These are phyloP conservation scores for Panaeolus papilionaceus DNA, from an alignment of 768 basidiomycete genomes.

Conservation along the genomic window DNA sequence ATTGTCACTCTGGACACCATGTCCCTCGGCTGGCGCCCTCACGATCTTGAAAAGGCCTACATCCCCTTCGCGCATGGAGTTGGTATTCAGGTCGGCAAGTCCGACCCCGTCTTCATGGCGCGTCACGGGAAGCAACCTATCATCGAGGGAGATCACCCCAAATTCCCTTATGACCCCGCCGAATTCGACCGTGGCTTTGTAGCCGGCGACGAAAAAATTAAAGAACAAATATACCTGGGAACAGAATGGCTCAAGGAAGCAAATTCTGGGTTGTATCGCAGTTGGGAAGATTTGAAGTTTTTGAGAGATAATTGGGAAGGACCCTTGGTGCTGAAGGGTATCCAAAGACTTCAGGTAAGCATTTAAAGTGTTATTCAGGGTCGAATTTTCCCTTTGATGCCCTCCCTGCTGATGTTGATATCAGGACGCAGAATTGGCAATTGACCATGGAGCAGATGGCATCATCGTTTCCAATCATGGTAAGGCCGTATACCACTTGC, in stretches of 20 bases:
- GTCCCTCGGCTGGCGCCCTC: constrained; percentile 76
- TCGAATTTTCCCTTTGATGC: not conserved
- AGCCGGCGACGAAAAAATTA: constrained; percentile 55
- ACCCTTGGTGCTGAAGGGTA: constrained; percentile 78
- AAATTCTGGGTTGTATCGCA: constrained; percentile 65
- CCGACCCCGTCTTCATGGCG: constrained; percentile 83
- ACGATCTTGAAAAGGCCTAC: constrained; percentile 69
- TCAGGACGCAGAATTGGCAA: constrained; percentile 72
- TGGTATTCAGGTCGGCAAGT: constrained; percentile 69
- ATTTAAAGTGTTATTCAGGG: not conserved
- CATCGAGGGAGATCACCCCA: constrained; percentile 40
- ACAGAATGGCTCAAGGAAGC: constrained; percentile 66
- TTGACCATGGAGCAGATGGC: constrained; percentile 70
- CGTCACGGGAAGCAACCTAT: constrained; percentile 53
- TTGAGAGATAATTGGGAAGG: constrained; percentile 80
- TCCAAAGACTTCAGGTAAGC: constrained; percentile 66
- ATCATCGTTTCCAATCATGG: constrained; percentile 87
- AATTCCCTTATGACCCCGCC: constrained; percentile 66
- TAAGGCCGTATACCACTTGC: constrained; percentile 31
- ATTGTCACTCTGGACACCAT: constrained; percentile 85
- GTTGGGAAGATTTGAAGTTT: constrained; percentile 77
- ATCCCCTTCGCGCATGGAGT: constrained; percentile 72
- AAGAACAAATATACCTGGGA: constrained; percentile 53
- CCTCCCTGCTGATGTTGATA: constrained; percentile 4
- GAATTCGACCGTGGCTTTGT: constrained; percentile 47